Conservation (phyloP, 306 rosid genomes). For the Macrotyloma uniflorum region DNA sequence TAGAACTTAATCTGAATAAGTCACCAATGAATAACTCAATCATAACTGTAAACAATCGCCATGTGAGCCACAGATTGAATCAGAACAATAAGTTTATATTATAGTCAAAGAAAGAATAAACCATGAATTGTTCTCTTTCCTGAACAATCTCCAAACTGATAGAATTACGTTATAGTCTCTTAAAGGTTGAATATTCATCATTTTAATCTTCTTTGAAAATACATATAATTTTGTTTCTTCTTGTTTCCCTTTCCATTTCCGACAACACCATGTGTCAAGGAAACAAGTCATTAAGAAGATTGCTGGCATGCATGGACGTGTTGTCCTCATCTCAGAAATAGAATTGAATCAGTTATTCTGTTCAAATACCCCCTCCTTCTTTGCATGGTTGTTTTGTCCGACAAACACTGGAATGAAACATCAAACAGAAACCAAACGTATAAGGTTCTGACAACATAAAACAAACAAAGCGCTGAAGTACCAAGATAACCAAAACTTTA, state of each 20-base stretch:
- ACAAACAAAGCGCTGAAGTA: not conserved
- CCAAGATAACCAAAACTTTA: constrained; percentile 8
- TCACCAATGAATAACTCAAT: constrained; percentile 21
- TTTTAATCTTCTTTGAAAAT: too few species aligned
- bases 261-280: constrained; percentile 23
- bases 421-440: constrained; percentile 5
- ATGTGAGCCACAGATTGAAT: not conserved
- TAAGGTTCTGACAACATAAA: constrained; percentile 8
- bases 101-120: too few species aligned
- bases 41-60: not conserved
- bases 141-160: too few species aligned
- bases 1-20: not conserved
- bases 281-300: not conserved
- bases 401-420: constrained; percentile 24
- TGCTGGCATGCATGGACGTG: constrained; percentile 32
- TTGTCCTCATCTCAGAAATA: constrained; percentile 15
- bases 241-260: constrained; percentile 30
- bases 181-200: too few species aligned
- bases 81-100: not conserved
- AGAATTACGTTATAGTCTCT: too few species aligned
- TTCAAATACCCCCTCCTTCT: constrained; percentile 30
- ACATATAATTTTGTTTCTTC: not conserved
- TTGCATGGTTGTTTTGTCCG: constrained; percentile 28
- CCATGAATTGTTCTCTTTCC: too few species aligned
- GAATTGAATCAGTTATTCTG: constrained; percentile 9